These are phyloP conservation scores for Quercus tomentella DNA, from an alignment of 331 rosid species.

Conservation along the genomic window DNA sequence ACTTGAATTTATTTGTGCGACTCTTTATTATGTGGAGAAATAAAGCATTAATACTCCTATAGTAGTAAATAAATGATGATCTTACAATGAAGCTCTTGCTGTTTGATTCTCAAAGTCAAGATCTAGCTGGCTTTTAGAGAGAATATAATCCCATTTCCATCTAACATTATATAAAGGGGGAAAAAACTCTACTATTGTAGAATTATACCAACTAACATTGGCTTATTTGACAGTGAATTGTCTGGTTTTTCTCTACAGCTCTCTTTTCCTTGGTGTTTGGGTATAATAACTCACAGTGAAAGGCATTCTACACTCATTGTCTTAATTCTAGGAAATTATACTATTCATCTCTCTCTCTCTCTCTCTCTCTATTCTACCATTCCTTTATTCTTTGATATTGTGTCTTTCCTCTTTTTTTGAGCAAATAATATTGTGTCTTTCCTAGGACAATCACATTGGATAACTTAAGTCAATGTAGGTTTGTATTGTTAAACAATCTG, in stretches of 20 bases:
- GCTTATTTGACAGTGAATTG: too few species aligned
- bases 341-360: background rate
- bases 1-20: too few species aligned
- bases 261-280: too few species aligned
- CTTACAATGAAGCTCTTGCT: too few species aligned
- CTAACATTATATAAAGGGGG: too few species aligned
- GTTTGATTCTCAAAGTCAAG: background rate
- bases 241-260: too few species aligned
- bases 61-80: too few species aligned
- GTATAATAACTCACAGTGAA: too few species aligned
- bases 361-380: background rate
- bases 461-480: background rate
- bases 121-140: background rate
- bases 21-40: too few species aligned
- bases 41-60: too few species aligned
- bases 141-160: background rate
- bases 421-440: background rate
- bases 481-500: background rate
- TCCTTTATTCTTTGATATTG: background rate
- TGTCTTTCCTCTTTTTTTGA: background rate
- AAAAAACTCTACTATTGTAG: too few species aligned
- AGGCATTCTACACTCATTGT: background rate
- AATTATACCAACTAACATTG: too few species aligned
- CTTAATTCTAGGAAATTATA: background rate
- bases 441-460: background rate